Conservation (phyloP, 306 rosid genomes). For the Quercus robur region DNA sequence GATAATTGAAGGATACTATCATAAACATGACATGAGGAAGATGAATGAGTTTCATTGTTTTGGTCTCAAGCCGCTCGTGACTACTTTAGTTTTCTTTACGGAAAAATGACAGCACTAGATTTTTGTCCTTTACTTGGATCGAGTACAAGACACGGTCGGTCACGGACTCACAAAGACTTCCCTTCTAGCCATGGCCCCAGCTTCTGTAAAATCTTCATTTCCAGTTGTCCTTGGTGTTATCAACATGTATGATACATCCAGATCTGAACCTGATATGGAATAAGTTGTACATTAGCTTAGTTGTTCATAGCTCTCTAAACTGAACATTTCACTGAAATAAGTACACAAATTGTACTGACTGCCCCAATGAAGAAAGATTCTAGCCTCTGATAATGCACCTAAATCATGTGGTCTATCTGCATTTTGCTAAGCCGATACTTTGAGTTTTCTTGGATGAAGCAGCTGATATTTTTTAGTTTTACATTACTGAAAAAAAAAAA, state of each 20-base stretch:
- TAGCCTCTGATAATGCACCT: background rate
- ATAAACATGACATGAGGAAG: background rate
- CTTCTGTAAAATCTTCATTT: background rate
- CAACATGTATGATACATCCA: too few relatives aligned
- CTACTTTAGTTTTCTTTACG: background rate
- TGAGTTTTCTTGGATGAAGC: too few relatives aligned
- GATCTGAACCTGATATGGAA: too few relatives aligned
- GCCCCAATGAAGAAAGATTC: background rate
- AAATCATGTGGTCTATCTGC: background rate
- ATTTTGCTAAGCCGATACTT: background rate
- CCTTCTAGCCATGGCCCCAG: background rate
- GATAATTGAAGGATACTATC: background rate
- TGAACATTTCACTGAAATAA: too few relatives aligned
- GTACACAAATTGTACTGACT: too few relatives aligned
- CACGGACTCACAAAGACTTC: conserved; percentile 51
- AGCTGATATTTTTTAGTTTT: too few relatives aligned
- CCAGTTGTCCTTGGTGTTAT: background rate
- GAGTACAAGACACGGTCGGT: conserved; percentile 49
- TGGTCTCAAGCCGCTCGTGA: conserved; percentile 29
- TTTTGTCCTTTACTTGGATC: conserved; percentile 34
- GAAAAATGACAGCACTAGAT: conserved; percentile 13
- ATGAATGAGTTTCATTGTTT: too few relatives aligned
- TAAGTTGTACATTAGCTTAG: too few relatives aligned
- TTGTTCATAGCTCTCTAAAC: too few relatives aligned
- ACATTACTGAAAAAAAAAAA: too few relatives aligned